phyloP scores from a whole-genome alignment of 352 stramenopile species.

The Globisporangium nodosum region DNA sequence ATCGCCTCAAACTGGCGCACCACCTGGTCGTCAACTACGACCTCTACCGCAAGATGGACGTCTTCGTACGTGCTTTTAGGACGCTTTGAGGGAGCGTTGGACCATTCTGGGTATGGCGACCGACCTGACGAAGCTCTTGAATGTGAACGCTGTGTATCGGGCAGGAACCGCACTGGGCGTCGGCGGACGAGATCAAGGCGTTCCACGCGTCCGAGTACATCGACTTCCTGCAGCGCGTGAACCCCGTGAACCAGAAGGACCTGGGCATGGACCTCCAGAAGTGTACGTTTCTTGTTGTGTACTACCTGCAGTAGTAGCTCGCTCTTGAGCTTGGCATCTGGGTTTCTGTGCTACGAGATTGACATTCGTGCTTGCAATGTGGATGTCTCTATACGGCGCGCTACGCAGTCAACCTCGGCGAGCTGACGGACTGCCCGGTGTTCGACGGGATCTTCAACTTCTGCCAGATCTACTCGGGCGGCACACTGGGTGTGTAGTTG shows the following conservation, averaged over 20 bases:
- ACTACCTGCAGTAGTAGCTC: background rate
- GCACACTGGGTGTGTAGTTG: constrained; percentile 74
- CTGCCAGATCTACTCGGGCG: constrained; percentile 96
- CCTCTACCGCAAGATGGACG: constrained; percentile 98
- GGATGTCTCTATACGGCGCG: background rate
- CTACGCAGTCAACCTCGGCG: constrained; percentile 90
- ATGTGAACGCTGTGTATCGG: background rate
- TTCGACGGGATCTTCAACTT: constrained; percentile 99
- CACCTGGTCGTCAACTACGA: constrained; percentile 98
- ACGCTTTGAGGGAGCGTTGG: background rate
- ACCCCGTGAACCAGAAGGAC: constrained; percentile 92
- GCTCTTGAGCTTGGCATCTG: too few relatives aligned
- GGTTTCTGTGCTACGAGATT: background rate
- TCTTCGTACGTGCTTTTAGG: constrained; percentile 80
- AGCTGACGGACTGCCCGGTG: constrained; percentile 97
- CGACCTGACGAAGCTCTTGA: background rate
- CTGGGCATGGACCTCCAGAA: constrained; percentile 64
- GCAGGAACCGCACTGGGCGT: constrained; percentile 77
- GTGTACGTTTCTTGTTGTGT: constrained; percentile 27
- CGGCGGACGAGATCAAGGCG: constrained; percentile 91
- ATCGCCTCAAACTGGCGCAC: constrained; percentile 96
- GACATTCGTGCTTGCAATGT: background rate
- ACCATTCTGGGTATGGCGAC: too few relatives aligned
- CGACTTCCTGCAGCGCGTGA: constrained; percentile 95
- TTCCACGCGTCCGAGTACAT: constrained; percentile 99